Base-by-base conservation (phyloP, 1,284 basidiomycete genomes). In the Polyporus tsugae region DNA sequence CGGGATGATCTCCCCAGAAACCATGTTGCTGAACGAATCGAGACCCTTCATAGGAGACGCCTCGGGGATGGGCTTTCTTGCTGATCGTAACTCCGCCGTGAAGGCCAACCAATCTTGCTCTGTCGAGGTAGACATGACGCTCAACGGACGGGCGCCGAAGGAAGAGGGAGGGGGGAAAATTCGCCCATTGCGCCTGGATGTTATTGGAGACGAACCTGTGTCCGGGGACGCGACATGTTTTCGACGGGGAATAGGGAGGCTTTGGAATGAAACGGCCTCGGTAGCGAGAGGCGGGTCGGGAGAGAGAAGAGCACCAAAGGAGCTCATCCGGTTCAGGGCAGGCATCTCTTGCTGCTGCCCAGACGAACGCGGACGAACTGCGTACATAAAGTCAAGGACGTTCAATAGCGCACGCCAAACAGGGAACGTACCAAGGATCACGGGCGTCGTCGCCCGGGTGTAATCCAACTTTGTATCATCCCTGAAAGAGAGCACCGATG, bases 71-170 rank as follows among this genome's bases (percentile, higher is more conserved):
- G 65, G 62, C 25, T 60, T 64, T 33, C 64, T 70, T 9, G 75
- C 75, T 10, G 72, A 75, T 62, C 82, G 73, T 63, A 82, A 63
- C 53, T 80, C 80, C 4, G 78, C 80, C 1, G 46, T 52, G 38
- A 82, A 71, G 42, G 77, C 78, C 25, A 72, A 68, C 25, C 81
- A 67, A 41, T 82, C 80, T 59, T 79, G 69, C 33, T 81, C 79
- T 4, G 78, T 80, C 2, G 74, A 66, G 22, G 78, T 62, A 1
- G 79, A 80, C 39, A 80, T 73, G 41, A 75, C 69, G 65, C 79
- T 77, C 60, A 71, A 73, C 61, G 67, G 67, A 49, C 64, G 64
- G 71, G 71, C 17, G 42, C 64, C 33, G 61, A 52, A 22, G 10
- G 55, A 17, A 22, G 58, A 25, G 9, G 38, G 11, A 22, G 38